Percentiles rank a stretch among this genome's conserved stretches.
Evolutionary conservation across 805 yeast species (phyloP).

Genomic region (Blastobotrys terrestris): DNA sequence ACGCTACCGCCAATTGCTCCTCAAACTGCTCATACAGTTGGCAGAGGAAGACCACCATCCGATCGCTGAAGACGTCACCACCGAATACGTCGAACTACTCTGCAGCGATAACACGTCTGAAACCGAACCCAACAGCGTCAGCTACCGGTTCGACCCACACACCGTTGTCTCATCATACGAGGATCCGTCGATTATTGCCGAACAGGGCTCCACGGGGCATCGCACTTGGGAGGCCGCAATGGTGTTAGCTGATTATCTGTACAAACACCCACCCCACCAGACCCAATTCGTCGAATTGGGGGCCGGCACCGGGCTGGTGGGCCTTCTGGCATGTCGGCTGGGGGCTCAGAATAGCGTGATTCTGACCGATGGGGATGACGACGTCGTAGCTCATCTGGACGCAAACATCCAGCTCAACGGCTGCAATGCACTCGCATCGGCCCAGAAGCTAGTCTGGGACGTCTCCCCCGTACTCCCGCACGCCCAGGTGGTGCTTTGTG

Average conservation of each 20-base stretch:
- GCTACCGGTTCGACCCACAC: neutral
- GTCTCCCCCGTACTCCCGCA: neutral
- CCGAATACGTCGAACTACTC: neutral
- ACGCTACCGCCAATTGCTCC: no score
- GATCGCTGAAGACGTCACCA: neutral
- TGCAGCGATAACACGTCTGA: conserved; percentile 2
- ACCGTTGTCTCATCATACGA: conserved; percentile 7
- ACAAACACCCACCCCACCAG: conserved; percentile 6
- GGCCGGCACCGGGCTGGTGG: conserved; percentile 82
- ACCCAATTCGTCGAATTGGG: conserved; percentile 63
- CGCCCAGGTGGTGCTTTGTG: conserved; percentile 59
- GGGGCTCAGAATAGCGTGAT: conserved; percentile 29
- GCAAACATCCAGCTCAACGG: conserved; percentile 44
- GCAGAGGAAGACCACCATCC: no score
- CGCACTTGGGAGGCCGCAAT: conserved; percentile 94
- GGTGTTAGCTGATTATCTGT: conserved; percentile 50
- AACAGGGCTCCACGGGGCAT: conserved; percentile 74
- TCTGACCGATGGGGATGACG: conserved; percentile 65
- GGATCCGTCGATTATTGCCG: conserved; percentile 23
- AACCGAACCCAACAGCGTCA: conserved; percentile 7
- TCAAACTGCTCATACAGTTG: no score
- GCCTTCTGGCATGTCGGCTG: conserved; percentile 34
- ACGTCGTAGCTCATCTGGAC: conserved; percentile 43
- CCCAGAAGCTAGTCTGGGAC: conserved; percentile 21
- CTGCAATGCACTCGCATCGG: conserved; percentile 2